These are phyloP conservation scores for Thozetella sp. DNA, from an alignment of 495 filamentous ascomycete genomes.

Conservation along the genomic window DNA sequence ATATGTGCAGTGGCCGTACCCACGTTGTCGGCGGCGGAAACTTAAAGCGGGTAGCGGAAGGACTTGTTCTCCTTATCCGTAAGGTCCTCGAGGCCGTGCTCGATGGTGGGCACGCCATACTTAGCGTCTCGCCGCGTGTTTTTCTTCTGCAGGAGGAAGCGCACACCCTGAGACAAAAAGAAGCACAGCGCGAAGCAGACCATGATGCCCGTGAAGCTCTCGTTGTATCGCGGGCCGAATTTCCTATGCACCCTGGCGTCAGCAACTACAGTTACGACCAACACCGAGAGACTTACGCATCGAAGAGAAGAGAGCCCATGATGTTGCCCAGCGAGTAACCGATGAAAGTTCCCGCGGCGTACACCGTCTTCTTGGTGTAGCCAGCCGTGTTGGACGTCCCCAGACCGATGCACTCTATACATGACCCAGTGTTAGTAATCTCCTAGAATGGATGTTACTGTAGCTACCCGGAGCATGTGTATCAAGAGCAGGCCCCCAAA, in stretches of 20 bases:
- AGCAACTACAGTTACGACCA: neutral
- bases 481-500: conserved; percentile 30
- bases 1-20: no score
- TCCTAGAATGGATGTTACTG: conserved; percentile 32
- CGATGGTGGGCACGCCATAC: neutral
- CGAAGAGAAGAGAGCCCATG: neutral
- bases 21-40: no score
- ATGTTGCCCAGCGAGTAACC: conserved; percentile 39
- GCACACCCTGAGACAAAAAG: neutral
- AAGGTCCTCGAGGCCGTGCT: neutral
- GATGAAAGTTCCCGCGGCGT: conserved; percentile 35
- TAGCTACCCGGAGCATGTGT: conserved; percentile 40
- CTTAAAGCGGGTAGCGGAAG: neutral
- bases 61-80: neutral
- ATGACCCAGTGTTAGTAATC: conserved; percentile 6
- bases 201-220: neutral
- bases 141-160: neutral
- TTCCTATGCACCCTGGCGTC: neutral
- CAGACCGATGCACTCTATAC: conserved; percentile 34
- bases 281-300: neutral
- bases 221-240: neutral
- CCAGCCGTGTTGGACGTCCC: conserved; percentile 47
- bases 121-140: neutral
- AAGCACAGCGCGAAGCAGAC: neutral
- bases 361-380: conserved; percentile 40